Conservation (phyloP, 2,329 filamentous ascomycete species). For the Fusarium staphyleae region DNA sequence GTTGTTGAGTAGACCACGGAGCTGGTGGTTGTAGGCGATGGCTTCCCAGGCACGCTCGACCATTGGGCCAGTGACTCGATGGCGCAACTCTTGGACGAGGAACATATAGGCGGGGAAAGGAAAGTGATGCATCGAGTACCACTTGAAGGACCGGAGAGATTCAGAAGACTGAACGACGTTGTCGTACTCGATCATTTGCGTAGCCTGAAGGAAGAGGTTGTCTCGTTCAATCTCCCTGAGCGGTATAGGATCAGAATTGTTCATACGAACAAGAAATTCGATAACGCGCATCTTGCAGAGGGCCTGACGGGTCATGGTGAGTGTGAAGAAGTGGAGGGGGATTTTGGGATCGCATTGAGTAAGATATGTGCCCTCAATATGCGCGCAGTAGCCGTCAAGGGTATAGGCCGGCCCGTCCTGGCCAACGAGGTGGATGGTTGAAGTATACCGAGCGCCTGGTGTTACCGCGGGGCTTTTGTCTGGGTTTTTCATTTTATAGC, state of each 20-base stretch:
- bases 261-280: constrained; percentile 59
- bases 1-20: constrained; percentile 57
- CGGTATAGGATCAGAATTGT: constrained; percentile 48
- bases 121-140: constrained; percentile 67
- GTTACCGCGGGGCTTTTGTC: constrained; percentile 39
- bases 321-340: constrained; percentile 65
- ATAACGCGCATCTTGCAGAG: constrained; percentile 65
- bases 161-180: constrained; percentile 61
- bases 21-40: constrained; percentile 62
- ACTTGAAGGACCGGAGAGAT: constrained; percentile 59
- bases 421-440: constrained; percentile 56
- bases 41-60: constrained; percentile 66
- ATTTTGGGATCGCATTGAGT: constrained; percentile 64
- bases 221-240: constrained; percentile 59
- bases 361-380: constrained; percentile 64
- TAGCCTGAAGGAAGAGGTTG: constrained; percentile 60
- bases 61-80: constrained; percentile 59
- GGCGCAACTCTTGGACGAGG: constrained; percentile 62
- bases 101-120: constrained; percentile 69
- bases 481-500: constrained; percentile 40
- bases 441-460: constrained; percentile 33
- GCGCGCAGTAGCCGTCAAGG: constrained; percentile 60
- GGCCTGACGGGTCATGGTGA: constrained; percentile 62
- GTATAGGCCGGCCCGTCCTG: constrained; percentile 58
- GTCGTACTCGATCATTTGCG: constrained; percentile 66